Evolutionary conservation across 176 grass and related monocot species (phyloP).

Genomic region (Luzula sylvatica): DNA sequence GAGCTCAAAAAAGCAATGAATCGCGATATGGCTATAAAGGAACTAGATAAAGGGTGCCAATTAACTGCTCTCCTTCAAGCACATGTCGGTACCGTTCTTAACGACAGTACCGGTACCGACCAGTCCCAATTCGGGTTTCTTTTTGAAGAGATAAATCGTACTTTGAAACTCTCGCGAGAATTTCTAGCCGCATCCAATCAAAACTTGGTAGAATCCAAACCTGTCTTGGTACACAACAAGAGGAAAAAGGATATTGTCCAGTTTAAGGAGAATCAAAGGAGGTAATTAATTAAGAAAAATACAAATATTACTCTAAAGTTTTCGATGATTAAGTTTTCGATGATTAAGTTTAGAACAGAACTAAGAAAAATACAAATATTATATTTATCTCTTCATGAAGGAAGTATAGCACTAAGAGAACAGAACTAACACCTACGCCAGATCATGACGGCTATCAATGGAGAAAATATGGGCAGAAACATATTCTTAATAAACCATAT

Average conservation of each 20-base stretch:
- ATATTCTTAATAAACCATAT: not conserved
- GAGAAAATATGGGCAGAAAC: slow-evolving; percentile 20
- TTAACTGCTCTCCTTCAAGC: not conserved
- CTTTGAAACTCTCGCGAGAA: no score
- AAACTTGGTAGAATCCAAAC: no score
- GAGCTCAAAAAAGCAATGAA: no score
- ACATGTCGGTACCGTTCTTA: not conserved
- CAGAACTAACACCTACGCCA: not conserved
- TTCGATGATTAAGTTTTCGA: no score
- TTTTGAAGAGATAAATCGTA: slow-evolving; percentile 3
- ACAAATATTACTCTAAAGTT: no score
- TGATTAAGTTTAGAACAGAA: no score
- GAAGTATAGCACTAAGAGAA: slow-evolving; percentile 6
- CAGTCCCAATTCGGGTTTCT: not conserved
- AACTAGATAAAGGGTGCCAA: not conserved
- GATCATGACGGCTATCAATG: slow-evolving; percentile 1
- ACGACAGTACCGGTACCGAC: no score
- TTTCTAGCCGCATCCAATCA: not conserved
- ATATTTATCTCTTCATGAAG: no score
- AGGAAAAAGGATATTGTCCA: slow-evolving; percentile 8
- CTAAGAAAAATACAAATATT: no score
- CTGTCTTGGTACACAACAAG: not conserved
- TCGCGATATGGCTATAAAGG: no score
- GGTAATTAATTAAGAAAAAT: slow-evolving; percentile 1
- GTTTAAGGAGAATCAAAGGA: no score